phyloP scores from a whole-genome alignment of 2,329 filamentous ascomycete species.

The Ophiosphaerella korrae region DNA sequence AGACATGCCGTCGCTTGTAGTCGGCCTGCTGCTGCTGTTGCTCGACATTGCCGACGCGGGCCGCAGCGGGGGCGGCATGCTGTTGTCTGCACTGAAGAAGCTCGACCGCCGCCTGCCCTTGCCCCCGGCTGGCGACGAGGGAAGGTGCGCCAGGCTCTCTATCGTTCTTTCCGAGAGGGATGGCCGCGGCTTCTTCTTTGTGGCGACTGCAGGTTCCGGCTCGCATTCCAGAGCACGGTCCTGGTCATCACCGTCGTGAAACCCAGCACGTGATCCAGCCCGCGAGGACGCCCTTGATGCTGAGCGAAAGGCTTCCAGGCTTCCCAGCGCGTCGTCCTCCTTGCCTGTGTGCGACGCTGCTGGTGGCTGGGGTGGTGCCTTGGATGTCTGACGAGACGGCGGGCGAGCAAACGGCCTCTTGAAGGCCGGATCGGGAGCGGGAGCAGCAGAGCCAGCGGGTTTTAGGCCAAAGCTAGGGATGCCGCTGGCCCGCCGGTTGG shows the following conservation, averaged over 20 bases:
- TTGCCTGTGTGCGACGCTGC: constrained; percentile 12
- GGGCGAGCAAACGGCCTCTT: constrained; percentile 46
- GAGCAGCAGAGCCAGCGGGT: not conserved
- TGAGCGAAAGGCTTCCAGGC: constrained; percentile 50
- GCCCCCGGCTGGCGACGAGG: constrained; percentile 69
- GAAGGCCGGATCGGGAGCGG: constrained; percentile 34
- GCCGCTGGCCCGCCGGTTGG: constrained; percentile 28
- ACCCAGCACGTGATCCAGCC: constrained; percentile 43
- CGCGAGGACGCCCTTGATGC: constrained; percentile 50
- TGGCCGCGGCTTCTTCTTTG: constrained; percentile 49
- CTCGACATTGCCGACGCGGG: constrained; percentile 65
- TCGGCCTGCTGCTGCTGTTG: constrained; percentile 57
- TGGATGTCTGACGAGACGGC: constrained; percentile 37
- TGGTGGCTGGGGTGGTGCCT: constrained; percentile 20
- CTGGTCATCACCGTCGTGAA: constrained; percentile 35
- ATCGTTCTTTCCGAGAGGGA: constrained; percentile 85
- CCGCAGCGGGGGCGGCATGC: constrained; percentile 66
- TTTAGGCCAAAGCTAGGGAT: constrained; percentile 21
- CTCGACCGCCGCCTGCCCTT: constrained; percentile 69
- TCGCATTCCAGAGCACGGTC: constrained; percentile 20
- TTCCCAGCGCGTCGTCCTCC: constrained; percentile 49
- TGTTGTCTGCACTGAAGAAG: constrained; percentile 72
- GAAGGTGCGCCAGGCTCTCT: constrained; percentile 78
- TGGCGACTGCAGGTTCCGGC: constrained; percentile 19
- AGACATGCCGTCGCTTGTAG: constrained; percentile 51